A percentile compares a stretch with the other conserved stretches of the same genome.
phyloP scores from a whole-genome alignment of 2,329 filamentous ascomycete species.

The Microdochium nivale region DNA sequence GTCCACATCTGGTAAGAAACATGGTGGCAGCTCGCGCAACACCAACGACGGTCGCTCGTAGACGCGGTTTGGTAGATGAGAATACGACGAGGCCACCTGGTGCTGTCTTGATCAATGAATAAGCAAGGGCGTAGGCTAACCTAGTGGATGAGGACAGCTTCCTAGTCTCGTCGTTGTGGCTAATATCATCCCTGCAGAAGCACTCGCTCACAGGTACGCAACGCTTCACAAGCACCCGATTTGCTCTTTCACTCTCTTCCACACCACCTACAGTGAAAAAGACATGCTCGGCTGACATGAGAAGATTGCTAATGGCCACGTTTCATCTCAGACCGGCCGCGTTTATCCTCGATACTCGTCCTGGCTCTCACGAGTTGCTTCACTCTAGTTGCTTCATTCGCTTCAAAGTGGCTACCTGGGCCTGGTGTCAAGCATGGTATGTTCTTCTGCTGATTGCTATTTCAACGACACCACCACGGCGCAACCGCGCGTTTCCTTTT shows the following conservation, averaged over 20 bases:
- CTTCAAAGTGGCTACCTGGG: slow-evolving; percentile 36
- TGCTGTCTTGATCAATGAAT: neutral
- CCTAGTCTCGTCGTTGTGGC: slow-evolving; percentile 37
- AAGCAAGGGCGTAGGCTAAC: too few relatives aligned
- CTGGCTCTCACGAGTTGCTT: slow-evolving; percentile 34
- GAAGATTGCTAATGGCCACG: neutral
- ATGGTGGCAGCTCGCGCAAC: neutral
- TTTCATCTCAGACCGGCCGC: slow-evolving; percentile 33
- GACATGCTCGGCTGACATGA: too few relatives aligned
- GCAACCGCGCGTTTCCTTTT: too few relatives aligned
- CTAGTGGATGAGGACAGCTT: slow-evolving; percentile 22
- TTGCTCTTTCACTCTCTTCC: neutral
- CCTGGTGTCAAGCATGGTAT: slow-evolving; percentile 36
- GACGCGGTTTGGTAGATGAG: too few relatives aligned
- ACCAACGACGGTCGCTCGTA: neutral
- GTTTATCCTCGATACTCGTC: slow-evolving; percentile 37
- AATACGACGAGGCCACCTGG: too few relatives aligned
- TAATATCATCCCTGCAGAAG: slow-evolving; percentile 34
- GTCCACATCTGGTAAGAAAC: neutral
- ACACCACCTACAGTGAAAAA: too few relatives aligned
- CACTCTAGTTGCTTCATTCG: slow-evolving; percentile 31
- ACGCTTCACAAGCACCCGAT: neutral
- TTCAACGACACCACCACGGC: too few relatives aligned
- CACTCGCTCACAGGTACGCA: slow-evolving; percentile 38
- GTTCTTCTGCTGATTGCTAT: slow-evolving; percentile 3